These are phyloP conservation scores for Diaporthe sp. DNA, from an alignment of 2,329 filamentous ascomycete species.

Conservation along the genomic window DNA sequence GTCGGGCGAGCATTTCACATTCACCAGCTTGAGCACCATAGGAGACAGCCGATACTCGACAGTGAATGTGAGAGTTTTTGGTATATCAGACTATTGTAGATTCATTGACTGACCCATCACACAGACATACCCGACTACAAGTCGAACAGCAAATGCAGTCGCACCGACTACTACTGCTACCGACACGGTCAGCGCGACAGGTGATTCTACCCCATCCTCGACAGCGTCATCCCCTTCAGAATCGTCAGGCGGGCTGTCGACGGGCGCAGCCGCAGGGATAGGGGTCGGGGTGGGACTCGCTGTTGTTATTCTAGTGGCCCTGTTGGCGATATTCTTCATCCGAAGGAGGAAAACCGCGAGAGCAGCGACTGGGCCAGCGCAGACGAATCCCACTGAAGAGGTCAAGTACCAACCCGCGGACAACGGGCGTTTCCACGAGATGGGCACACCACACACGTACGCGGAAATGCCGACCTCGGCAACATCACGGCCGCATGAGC, in stretches of 20 bases:
- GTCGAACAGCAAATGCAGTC: background rate
- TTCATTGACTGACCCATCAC: background rate
- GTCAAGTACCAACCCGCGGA: background rate
- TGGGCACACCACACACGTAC: background rate
- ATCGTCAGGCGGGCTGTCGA: background rate
- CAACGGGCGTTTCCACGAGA: background rate
- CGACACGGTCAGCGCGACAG: background rate
- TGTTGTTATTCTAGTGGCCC: background rate
- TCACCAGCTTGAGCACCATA: constrained; percentile 30
- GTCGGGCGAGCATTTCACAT: constrained; percentile 28
- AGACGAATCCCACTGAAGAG: background rate
- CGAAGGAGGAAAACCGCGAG: background rate
- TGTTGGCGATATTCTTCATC: constrained; percentile 20
- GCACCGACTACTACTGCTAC: background rate
- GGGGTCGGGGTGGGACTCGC: constrained; percentile 20
- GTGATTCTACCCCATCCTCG: background rate
- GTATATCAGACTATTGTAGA: background rate
- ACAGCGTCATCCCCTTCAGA: background rate
- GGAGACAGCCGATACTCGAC: constrained; percentile 14
- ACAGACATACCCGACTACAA: constrained; percentile 29
- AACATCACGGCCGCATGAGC: background rate
- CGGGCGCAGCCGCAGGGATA: constrained; percentile 31
- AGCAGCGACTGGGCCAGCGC: background rate
- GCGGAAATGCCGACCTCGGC: constrained; percentile 10
- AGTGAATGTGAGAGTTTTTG: background rate